Evolutionary conservation across 2,329 filamentous ascomycete species (phyloP), one percentile per base, ranked within the genome.

Genomic region (Eutypa lata): DNA sequence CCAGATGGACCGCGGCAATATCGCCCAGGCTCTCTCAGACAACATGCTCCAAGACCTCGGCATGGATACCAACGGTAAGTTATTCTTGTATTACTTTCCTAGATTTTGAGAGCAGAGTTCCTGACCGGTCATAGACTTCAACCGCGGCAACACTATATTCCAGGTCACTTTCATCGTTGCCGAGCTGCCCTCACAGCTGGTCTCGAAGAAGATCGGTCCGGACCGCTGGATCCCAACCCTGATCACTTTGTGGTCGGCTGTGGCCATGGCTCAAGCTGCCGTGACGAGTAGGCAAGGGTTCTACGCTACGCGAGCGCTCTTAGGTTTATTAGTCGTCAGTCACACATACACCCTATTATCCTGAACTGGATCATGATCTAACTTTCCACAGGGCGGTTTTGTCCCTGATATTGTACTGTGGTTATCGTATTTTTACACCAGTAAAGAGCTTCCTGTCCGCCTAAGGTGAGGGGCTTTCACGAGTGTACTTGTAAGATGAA

Each of bases 1-100:
- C 6, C 79, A 87, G 57, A 71, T 86, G 22, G 82, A 87, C 65
- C 73, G 84, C 21, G 76, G 78, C 28, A 87, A 87, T 60, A 73
- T 87, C 13, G 56, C 59, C 3, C 83, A 84, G 63, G 84, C 82
- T 10, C 69, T 83, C n/a, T 81, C 80, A 0, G 83, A 86, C 64
- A 84, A 83, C 53, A 78, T 87, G 69, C 68, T 88, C 4, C 71
- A 67, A 57, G 85, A 84, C 48, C 64, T 77, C n/a, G 61, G 65
- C 2, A 58, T 78, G 51, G 71, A 64, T 19, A 76, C 73, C 0
- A 73, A 78, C 64, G 72, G n/a, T n/a, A n/a, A n/a, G n/a, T n/a
- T n/a, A n/a, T n/a, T n/a, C n/a, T n/a, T n/a, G n/a, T n/a, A n/a
- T n/a, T n/a, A n/a, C n/a, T n/a, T n/a, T n/a, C n/a, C n/a, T n/a